A percentile compares a stretch with the other conserved stretches of the same genome.
Conservation (phyloP, 2,329 filamentous ascomycete species). For the Ceratocystis lukuohia region DNA sequence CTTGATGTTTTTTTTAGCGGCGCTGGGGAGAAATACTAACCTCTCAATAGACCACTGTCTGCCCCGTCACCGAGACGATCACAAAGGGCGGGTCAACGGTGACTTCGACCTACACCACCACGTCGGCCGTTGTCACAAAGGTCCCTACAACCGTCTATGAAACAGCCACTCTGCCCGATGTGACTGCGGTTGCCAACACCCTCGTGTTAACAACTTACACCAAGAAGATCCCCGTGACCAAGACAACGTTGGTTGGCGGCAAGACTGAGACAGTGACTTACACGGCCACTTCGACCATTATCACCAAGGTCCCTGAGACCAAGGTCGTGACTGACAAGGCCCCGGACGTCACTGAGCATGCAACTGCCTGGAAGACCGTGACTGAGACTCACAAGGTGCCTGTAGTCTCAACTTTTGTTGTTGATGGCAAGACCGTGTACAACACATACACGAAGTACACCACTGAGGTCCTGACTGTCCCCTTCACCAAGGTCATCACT, state of each 20-base stretch:
- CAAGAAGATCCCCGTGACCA: constrained; percentile 12
- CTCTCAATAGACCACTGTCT: constrained; percentile 11
- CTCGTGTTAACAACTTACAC: constrained; percentile 13
- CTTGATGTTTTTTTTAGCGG: background rate
- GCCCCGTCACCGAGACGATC: constrained; percentile 18
- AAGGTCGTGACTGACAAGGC: constrained; percentile 22
- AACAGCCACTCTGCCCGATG: constrained; percentile 12
- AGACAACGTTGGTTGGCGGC: constrained; percentile 8
- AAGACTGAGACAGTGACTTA: constrained; percentile 8
- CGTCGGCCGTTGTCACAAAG: constrained; percentile 9
- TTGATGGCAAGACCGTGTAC: constrained; percentile 8
- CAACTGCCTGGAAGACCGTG: constrained; percentile 7
- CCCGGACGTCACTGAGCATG: constrained; percentile 10
- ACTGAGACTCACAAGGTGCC: constrained; percentile 4
- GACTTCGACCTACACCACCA: constrained; percentile 16
- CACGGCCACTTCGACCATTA: constrained; percentile 5
- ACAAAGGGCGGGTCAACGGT: constrained; percentile 16
- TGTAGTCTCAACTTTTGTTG: background rate
- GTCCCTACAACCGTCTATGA: constrained; percentile 11
- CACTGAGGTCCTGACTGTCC: constrained; percentile 1
- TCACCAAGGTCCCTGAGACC: constrained; percentile 20
- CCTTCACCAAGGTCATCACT: constrained; percentile 10
- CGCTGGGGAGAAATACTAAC: constrained; percentile 1
- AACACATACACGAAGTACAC: constrained; percentile 4
- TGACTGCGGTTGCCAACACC: constrained; percentile 1